Percentiles rank a stretch among this genome's conserved stretches.
Conservation (phyloP, 192 early-diverging fungal genomes). For the Globomyces pollinis-pini region DNA sequence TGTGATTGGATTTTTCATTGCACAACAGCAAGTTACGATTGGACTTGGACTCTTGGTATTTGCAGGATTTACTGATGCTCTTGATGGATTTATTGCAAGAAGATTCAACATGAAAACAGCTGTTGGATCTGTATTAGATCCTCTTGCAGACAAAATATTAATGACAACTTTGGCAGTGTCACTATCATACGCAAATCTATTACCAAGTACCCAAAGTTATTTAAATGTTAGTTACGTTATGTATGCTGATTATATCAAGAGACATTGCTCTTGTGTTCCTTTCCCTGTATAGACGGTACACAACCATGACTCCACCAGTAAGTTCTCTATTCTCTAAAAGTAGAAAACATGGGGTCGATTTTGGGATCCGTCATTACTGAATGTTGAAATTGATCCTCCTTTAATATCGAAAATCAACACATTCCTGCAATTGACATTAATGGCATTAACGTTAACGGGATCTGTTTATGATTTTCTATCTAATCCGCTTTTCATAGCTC, state of each 20-base stretch:
- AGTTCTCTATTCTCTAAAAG: conserved; percentile 5
- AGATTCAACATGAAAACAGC: conserved; percentile 77
- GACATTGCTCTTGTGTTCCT: conserved; percentile 73
- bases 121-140: conserved; percentile 85
- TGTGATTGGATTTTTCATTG: conserved; percentile 82
- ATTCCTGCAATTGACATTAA: conserved; percentile 71
- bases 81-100: conserved; percentile 86
- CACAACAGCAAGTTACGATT: conserved; percentile 57
- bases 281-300: conserved; percentile 79
- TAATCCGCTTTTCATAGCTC: too few relatives aligned
- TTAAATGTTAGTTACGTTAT: too few relatives aligned
- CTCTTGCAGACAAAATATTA: conserved; percentile 85
- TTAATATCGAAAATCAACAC: conserved; percentile 65
- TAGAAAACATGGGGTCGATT: conserved; percentile 75
- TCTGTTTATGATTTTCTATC: conserved; percentile 53
- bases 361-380: conserved; percentile 84
- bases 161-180: conserved; percentile 86
- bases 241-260: conserved; percentile 73
- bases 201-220: too few relatives aligned
- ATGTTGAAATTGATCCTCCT: conserved; percentile 85
- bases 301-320: conserved; percentile 75
- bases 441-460: conserved; percentile 65
- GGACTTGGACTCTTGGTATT: conserved; percentile 73
- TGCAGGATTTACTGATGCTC: conserved; percentile 77
- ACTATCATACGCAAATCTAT: conserved; percentile 56